These are phyloP conservation scores for Arthrobotrys entomopaga DNA, from an alignment of 2,329 filamentous ascomycete genomes.

Conservation along the genomic window DNA sequence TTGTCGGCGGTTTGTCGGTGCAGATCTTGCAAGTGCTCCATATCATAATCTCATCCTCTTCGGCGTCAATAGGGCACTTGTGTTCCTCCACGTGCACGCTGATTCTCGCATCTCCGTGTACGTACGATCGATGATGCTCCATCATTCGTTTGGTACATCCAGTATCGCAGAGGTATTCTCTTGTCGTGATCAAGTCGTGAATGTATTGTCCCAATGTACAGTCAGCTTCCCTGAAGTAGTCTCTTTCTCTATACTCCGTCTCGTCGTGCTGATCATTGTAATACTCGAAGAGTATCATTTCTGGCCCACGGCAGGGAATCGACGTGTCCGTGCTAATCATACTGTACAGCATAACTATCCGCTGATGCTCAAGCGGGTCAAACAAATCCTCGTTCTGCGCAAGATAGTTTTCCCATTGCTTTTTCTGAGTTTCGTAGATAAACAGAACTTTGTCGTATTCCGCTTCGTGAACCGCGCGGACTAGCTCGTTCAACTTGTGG, in stretches of 20 bases:
- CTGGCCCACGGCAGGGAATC: conserved; percentile 90
- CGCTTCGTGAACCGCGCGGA: conserved; percentile 93
- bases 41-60: conserved; percentile 86
- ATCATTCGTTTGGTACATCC: conserved; percentile 90
- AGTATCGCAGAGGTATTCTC: conserved; percentile 79
- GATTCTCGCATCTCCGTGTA: conserved; percentile 92
- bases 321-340: conserved; percentile 93
- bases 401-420: conserved; percentile 95
- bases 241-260: conserved; percentile 67
- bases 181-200: conserved; percentile 83
- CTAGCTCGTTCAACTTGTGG: conserved; percentile 87
- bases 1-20: conserved; percentile 78
- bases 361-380: conserved; percentile 94
- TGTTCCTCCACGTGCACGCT: conserved; percentile 87
- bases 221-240: conserved; percentile 74
- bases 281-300: conserved; percentile 88
- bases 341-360: conserved; percentile 93
- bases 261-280: conserved; percentile 84
- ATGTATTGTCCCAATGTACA: conserved; percentile 95
- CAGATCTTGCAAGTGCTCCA: conserved; percentile 97
- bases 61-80: conserved; percentile 71
- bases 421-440: conserved; percentile 91
- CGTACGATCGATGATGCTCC: conserved; percentile 95
- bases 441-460: conserved; percentile 96
- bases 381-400: conserved; percentile 88